Percentiles rank a stretch among this genome's conserved stretches.
These are phyloP conservation scores for Zygotorulaspora mrakii DNA, from an alignment of 1,139 yeast species.

Conservation along the genomic window DNA sequence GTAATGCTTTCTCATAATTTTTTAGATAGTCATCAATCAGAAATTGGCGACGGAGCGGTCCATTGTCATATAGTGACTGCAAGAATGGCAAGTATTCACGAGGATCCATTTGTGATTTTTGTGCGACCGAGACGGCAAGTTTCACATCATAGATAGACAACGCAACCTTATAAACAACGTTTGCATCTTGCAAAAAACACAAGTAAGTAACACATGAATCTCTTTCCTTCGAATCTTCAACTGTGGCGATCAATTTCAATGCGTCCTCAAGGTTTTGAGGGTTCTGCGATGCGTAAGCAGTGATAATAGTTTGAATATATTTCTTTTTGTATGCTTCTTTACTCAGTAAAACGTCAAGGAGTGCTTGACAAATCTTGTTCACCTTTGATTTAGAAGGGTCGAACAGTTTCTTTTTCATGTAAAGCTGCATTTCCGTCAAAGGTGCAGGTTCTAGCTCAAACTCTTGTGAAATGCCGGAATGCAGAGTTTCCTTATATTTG, in stretches of 20 bases:
- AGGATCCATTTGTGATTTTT: conserved; percentile 96
- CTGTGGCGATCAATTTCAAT: conserved; percentile 53
- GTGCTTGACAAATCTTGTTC: conserved; percentile 69
- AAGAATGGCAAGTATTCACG: conserved; percentile 92
- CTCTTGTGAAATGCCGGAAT: conserved; percentile 32
- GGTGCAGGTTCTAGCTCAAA: conserved; percentile 36
- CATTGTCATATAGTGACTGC: conserved; percentile 69
- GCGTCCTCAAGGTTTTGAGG: conserved; percentile 86
- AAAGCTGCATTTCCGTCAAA: conserved; percentile 37
- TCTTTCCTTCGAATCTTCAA: conserved; percentile 47
- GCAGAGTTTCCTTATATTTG: conserved; percentile 74
- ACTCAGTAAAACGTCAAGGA: conserved; percentile 52
- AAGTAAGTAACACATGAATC: conserved; percentile 73
- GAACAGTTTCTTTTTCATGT: conserved; percentile 39
- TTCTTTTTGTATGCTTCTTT: conserved; percentile 51
- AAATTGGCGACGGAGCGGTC: conserved; percentile 63
- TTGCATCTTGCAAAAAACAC: conserved; percentile 89
- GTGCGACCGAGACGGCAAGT: conserved; percentile 79
- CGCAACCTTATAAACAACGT: conserved; percentile 72
- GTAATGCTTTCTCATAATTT: conserved; percentile 63
- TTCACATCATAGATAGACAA: conserved; percentile 80
- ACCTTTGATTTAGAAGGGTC: conserved; percentile 55
- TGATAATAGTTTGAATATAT: conserved; percentile 74
- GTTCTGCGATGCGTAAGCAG: conserved; percentile 87
- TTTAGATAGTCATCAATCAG: conserved; percentile 77